Conservation (phyloP, 306 rosid genomes). For the Ormosia semicastrata region DNA sequence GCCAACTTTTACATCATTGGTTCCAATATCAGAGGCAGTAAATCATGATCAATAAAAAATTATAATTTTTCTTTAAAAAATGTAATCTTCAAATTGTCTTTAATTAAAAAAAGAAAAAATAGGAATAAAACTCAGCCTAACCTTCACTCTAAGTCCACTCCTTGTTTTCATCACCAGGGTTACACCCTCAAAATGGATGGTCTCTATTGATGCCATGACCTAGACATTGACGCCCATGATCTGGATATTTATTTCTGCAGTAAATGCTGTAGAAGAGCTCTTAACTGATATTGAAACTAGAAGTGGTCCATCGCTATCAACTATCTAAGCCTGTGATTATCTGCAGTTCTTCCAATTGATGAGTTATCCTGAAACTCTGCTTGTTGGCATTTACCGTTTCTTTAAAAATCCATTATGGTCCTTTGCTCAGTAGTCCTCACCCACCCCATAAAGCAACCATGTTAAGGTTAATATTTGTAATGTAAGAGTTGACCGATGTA, state of each 20-base stretch:
- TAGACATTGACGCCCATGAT: not conserved
- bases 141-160: not conserved
- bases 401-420: not conserved
- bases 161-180: not conserved
- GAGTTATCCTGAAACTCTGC: not conserved
- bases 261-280: not conserved
- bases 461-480: too few species aligned
- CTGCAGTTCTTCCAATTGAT: not conserved
- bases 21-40: conserved; percentile 33
- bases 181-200: not conserved
- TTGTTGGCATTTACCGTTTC: not conserved
- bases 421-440: not conserved
- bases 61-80: too few species aligned
- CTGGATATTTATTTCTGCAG: not conserved
- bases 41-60: not conserved
- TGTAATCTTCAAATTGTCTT: too few species aligned
- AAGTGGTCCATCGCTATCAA: not conserved
- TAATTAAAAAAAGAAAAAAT: not conserved
- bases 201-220: not conserved
- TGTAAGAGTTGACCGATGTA: too few species aligned
- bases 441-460: not conserved
- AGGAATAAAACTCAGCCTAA: not conserved
- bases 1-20: conserved; percentile 27
- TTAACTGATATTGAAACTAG: not conserved
- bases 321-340: not conserved